Conservation (phyloP, 495 filamentous ascomycete genomes). For the Astrocystis sublimbata region DNA sequence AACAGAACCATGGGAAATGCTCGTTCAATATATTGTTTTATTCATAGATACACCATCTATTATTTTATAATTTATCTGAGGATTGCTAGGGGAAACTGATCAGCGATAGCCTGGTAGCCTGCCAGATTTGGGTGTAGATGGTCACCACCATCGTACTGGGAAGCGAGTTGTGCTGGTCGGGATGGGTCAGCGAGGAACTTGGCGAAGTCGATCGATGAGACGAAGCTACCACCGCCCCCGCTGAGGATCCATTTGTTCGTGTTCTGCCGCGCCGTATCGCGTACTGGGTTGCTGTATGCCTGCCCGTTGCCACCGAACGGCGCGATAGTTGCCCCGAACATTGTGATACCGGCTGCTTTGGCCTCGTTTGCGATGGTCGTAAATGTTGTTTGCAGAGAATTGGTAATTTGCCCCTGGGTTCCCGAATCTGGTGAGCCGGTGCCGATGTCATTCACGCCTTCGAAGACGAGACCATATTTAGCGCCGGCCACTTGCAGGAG, state of each 20-base stretch:
- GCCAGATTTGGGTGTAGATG: conserved; percentile 69
- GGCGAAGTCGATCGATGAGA: conserved; percentile 66
- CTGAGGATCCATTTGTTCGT: conserved; percentile 66
- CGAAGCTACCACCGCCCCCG: conserved; percentile 54
- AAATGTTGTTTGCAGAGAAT: conserved; percentile 57
- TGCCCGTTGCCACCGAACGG: conserved; percentile 57
- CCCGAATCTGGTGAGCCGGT: conserved; percentile 45
- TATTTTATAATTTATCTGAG: conserved; percentile 36
- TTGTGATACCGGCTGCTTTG: conserved; percentile 55
- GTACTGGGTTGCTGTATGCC: conserved; percentile 54
- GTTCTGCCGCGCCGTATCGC: conserved; percentile 58
- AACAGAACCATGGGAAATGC: no score
- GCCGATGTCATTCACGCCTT: conserved; percentile 73
- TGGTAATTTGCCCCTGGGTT: conserved; percentile 53
- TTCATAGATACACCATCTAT: neutral
- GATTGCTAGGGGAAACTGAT: conserved; percentile 59
- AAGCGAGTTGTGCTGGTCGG: conserved; percentile 45
- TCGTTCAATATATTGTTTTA: neutral
- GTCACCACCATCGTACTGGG: conserved; percentile 65
- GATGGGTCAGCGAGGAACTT: conserved; percentile 54
- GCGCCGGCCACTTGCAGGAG: conserved; percentile 58
- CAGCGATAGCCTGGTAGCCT: conserved; percentile 64
- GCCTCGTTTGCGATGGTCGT: conserved; percentile 58
- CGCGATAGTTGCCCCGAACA: conserved; percentile 69
- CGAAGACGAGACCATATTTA: conserved; percentile 67